These are phyloP conservation scores for Thielaviopsis cerberus DNA, from an alignment of 2,329 filamentous ascomycete genomes.

Conservation along the genomic window DNA sequence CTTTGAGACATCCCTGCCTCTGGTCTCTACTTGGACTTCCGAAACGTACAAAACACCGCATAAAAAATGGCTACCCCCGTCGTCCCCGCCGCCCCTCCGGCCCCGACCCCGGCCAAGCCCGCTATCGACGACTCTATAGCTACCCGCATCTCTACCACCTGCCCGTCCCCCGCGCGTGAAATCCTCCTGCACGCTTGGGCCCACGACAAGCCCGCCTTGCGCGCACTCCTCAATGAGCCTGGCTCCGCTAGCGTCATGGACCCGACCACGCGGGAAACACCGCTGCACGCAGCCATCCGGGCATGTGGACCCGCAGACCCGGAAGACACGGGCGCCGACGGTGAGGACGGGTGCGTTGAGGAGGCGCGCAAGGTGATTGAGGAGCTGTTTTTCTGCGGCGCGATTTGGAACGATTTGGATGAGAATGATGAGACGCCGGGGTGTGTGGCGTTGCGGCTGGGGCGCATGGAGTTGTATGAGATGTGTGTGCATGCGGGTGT, in stretches of 20 bases:
- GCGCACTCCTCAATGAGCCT: conserved; percentile 46
- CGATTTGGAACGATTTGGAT: conserved; percentile 95
- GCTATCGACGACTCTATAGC: conserved; percentile 30
- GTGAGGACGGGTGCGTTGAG: conserved; percentile 29
- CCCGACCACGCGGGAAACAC: conserved; percentile 65
- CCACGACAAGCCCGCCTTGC: conserved; percentile 46
- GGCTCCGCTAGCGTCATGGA: conserved; percentile 61
- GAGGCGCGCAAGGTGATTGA: conserved; percentile 49
- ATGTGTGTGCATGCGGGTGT: conserved; percentile 79
- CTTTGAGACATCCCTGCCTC: background rate
- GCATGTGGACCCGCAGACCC: conserved; percentile 34
- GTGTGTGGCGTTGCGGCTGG: conserved; percentile 58
- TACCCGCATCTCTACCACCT: conserved; percentile 33
- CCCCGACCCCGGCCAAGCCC: background rate
- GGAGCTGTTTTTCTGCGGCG: conserved; percentile 68
- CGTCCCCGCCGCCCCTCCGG: background rate
- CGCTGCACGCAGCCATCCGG: conserved; percentile 80
- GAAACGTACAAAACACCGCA: background rate
- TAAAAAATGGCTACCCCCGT: background rate
- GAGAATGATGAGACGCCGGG: conserved; percentile 74
- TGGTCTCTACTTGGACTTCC: background rate
- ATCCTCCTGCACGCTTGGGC: conserved; percentile 37
- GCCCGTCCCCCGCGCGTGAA: conserved; percentile 30
- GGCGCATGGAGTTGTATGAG: conserved; percentile 53
- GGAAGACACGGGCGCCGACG: conserved; percentile 16